Conservation (phyloP, 1,284 basidiomycete species). For the Mycena citricolor region DNA sequence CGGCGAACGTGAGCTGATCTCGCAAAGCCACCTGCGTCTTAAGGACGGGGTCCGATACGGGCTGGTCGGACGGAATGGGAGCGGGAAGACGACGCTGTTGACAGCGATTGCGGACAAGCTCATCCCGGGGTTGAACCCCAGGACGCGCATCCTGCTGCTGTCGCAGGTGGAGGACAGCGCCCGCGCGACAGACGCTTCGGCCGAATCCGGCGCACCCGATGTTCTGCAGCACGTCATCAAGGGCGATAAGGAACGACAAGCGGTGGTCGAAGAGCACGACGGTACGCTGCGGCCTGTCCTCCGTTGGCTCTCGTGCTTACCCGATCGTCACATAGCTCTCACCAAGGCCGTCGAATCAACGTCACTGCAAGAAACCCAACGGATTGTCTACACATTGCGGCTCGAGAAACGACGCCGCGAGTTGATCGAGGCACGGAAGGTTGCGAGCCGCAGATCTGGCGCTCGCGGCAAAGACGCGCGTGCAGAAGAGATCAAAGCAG, state of each 20-base stretch:
- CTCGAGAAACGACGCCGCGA: conserved; percentile 30
- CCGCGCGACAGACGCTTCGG: conserved; percentile 35
- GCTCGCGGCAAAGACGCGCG: conserved; percentile 60
- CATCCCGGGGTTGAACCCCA: conserved; percentile 51
- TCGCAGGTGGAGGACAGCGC: conserved; percentile 43
- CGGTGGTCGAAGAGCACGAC: conserved; percentile 30
- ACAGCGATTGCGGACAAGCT: conserved; percentile 42
- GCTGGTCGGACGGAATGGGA: conserved; percentile 33
- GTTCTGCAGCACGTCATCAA: conserved; percentile 34
- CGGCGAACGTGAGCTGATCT: conserved; percentile 42
- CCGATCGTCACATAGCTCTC: conserved; percentile 23
- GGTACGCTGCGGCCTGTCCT: conserved; percentile 18
- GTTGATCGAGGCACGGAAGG: conserved; percentile 49
- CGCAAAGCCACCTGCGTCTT: conserved; percentile 42
- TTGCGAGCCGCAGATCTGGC: conserved; percentile 58
- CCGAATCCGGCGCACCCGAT: conserved; percentile 23
- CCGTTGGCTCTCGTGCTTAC: not conserved
- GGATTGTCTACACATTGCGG: conserved; percentile 30
- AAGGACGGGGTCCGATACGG: conserved; percentile 46
- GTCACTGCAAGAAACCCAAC: conserved; percentile 27
- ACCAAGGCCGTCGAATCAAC: conserved; percentile 30
- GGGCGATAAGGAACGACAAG: conserved; percentile 33
- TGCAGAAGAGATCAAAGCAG: conserved; percentile 51
- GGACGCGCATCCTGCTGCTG: conserved; percentile 53
- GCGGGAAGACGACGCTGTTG: conserved; percentile 31